Evolutionary conservation across 2,329 filamentous ascomycete genomes (phyloP), one percentile per base, ranked within the genome.

Genomic region (Boeremia lycopersici): DNA sequence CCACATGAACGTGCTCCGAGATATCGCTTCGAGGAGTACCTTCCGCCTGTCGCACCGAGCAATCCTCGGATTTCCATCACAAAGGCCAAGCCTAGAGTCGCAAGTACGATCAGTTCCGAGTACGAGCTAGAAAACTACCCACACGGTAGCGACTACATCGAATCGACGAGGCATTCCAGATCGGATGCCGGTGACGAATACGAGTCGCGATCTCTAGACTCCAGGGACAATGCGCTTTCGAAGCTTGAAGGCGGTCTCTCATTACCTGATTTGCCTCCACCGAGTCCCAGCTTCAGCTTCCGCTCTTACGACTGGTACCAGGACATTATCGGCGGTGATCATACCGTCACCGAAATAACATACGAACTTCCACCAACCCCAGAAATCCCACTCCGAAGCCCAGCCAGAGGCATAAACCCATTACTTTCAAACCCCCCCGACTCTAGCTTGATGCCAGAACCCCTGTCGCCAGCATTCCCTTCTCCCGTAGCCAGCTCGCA

Each of bases 261-360:
- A 2, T 56, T 59, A 23, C 59, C 64, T n/a, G 56, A 63, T 12
- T 29, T 63, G 8, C 61, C 61, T 9, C 65, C 65, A 11, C 63
- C 65, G 38, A 67, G 63, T 25, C 63, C 65, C 10, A 63, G 63
- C 31, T 57, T 66, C 30, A 67, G 64, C 23, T 67, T 66, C 26
- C 59, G 56, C 26, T 67, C 65, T 7, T 68, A 68, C 30, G 64
- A 67, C 39, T 68, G 65, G 65, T 68, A 68, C 41, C 64, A 65
- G 36, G 65, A 67, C 19, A 68, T 68, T 15, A 65, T 68, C 43
- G 56, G 59, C 17, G 59, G 61, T 28, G 63, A 67, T 26, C 58
- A 56, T 12, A 30, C 51, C 19, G 48, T 47, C 26, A 50, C 49
- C 4, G 58, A 60, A 23, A n/a, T 30, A 2, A 12, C 51, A 9